Base-by-base conservation (phyloP, 139 green algal species). In the Chlorella sp. region DNA sequence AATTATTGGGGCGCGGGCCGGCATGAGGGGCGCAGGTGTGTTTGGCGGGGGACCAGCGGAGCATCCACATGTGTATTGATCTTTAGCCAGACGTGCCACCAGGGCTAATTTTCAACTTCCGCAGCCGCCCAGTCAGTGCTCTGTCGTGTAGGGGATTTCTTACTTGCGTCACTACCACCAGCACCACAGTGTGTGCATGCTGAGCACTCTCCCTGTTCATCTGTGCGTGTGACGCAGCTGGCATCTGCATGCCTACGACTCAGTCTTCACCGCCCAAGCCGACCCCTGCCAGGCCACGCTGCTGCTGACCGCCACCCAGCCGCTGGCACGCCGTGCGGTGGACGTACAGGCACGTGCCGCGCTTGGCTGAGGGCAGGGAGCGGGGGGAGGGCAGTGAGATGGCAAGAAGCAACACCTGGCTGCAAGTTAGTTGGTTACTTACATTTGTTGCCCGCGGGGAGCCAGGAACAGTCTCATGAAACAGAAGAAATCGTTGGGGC, bases 161-260 rank as follows among this genome's bases (percentile, higher is more conserved):
- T 57, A 57, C 48, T 57, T 5, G 5, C 48, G 48, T 9, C 48
- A 57, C 48, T 16, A 57, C 5, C 48, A 57, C n/a, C n/a, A n/a
- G n/a, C n/a, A n/a, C n/a, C n/a, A n/a, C n/a, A n/a, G n/a, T n/a
- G n/a, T n/a, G 48, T 16, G 48, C 48, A 57, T 26, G 21, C 5
- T 71, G 64, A 26, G n/a, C n/a, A n/a, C 64, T 14, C 21, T 71
- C 64, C 22, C 64, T 71, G 11, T 18, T 18, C 64, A 30, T 2
- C 64, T 18, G 5, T 14, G 2, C 24, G 21, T 71, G 73, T n/a
- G 21, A 24, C 57, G 77, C 86, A 90, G 86, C 77, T 92, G 89
- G 89, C 69, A 88, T 66, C 68, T 92, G n/a, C 89, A 86, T 34
- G 83, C 71, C 24, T 89, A 34, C 28, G 89, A 89, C 66, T 85